Conservation (phyloP, 495 filamentous ascomycete genomes). For the Penicillium nucicola region DNA sequence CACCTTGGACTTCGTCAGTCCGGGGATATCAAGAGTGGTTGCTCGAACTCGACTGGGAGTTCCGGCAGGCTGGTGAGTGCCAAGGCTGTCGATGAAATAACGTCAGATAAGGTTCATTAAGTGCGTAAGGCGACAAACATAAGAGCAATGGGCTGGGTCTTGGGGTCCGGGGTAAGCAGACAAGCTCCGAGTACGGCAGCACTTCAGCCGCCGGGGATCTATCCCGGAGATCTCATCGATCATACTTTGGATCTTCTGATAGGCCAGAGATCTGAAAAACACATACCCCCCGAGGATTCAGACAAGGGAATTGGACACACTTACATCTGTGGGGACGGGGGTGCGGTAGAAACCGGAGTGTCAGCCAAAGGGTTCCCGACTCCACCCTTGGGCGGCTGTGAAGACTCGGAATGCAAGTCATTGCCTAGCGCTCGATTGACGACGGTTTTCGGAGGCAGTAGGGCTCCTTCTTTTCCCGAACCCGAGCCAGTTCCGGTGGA, state of each 20-base stretch:
- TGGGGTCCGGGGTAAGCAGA: not conserved
- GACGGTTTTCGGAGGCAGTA: conserved; percentile 42
- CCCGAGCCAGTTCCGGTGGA: conserved; percentile 25
- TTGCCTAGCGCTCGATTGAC: conserved; percentile 47
- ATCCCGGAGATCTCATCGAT: not conserved
- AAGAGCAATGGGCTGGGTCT: not conserved
- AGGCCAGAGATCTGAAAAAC: conserved; percentile 12
- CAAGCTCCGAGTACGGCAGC: not conserved
- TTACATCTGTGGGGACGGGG: conserved; percentile 69
- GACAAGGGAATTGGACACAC: conserved; percentile 29
- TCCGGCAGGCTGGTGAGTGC: conserved; percentile 40
- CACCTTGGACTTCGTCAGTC: conserved; percentile 86
- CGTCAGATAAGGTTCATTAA: conserved; percentile 7
- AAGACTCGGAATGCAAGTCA: conserved; percentile 45
- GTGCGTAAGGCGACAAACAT: not conserved
- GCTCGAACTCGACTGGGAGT: conserved; percentile 62
- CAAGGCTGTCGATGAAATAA: conserved; percentile 4
- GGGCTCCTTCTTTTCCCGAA: conserved; percentile 31
- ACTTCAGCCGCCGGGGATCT: not conserved
- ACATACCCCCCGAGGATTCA: not conserved
- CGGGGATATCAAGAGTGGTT: conserved; percentile 82
- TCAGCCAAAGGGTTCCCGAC: conserved; percentile 60
- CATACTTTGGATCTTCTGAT: conserved; percentile 18
- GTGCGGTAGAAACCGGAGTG: conserved; percentile 67
- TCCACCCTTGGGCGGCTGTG: conserved; percentile 46